Evolutionary conservation across 352 stramenopile genomes (phyloP), one percentile per base, ranked within the genome.

Genomic region (Halophytophthora polymorphica): DNA sequence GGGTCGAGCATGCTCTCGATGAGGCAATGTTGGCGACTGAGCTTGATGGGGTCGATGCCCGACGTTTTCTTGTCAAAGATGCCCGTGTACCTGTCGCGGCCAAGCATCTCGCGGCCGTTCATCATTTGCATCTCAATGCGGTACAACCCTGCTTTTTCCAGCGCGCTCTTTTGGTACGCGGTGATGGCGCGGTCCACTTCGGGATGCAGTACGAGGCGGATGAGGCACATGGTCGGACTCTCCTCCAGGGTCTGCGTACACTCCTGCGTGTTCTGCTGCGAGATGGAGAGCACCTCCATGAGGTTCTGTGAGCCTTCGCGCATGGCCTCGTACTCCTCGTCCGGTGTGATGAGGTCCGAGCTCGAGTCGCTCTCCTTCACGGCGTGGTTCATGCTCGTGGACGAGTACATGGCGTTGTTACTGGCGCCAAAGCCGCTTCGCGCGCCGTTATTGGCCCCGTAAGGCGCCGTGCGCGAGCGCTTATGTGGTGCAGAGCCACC

Each of bases 221-320:
- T 84, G 10, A 84, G 45, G 53, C 71, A 82, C 64, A 76, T 62
- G 2, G 54, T 69, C 14, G 73, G 67, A 36, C 67, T 88, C 40
- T 90, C 79, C 21, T 86, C 77, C 13, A 83, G 50, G 40, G 75
- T 84, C 51, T 88, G 79, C 35, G 79, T 87, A 53, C 69, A 88
- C 49, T 88, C 76, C 33, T 90, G 76, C 10, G 79, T 90, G 53
- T 86, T 85, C 53, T 88, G 64, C 53, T 90, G 77, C 11, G 79
- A 88, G 48, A 90, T 86, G 45, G 72, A 83, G 39, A 90, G 71
- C 29, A 61, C 61, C 43, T 90, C 76, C 63, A 90, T 58, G 17
- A 86, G 52, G 15, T 74, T 78, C 58, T 90, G 76, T 40, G 79
- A 90, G 51, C 69, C 47, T 46, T 82, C 78, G 2, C 45, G 47